Evolutionary conservation across 2,329 filamentous ascomycete species (phyloP), one percentile per base, ranked within the genome.

Genomic region (Thielaviopsis musarum): DNA sequence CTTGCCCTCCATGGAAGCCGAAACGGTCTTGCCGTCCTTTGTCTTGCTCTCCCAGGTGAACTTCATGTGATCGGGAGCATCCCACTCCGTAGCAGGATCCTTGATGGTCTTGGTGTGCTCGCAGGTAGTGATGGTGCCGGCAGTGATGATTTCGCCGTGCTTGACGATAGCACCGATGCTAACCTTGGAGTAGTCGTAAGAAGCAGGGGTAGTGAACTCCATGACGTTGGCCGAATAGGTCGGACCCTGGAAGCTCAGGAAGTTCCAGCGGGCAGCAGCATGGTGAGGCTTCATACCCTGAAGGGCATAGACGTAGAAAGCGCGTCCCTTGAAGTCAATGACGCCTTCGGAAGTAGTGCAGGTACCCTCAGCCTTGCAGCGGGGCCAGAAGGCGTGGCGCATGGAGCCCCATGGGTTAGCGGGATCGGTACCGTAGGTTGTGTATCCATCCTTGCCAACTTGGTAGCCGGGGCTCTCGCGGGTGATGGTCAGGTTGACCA

Each of bases 241-340:
- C 22, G 89, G 85, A 15, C 88, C 85, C 70, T 97, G 91, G 75
- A 95, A 95, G 73, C 91, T 82, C 71, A 82, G 78, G 75, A 96
- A 98, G 73, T 93, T 95, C 93, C 93, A 98, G 64, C 81, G 83
- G 30, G 87, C 83, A 63, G 91, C 91, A 62, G 90, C 87, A 70
- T 98, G 94, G 71, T 98, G 93, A 49, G 93, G 93, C 79, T 98
- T 98, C 91, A 97, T 97, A 70, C 91, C 93, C 74, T 97, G 93
- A 56, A 97, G 75, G 49, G 89, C 91, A 70, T 93, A 86, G 65
- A 85, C 78, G 73, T 90, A 91, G 67, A 94, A 75, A 34, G 84
- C 90, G 63, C 77, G 81, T 60, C 91, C 91, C 67, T 82, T 85
- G 70, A 95, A 83, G 70, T 95, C 85, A 63, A 95, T 77, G 45